Evolutionary conservation across 441 rosid species (phyloP).

Genomic region (Mallotus japonicus): DNA sequence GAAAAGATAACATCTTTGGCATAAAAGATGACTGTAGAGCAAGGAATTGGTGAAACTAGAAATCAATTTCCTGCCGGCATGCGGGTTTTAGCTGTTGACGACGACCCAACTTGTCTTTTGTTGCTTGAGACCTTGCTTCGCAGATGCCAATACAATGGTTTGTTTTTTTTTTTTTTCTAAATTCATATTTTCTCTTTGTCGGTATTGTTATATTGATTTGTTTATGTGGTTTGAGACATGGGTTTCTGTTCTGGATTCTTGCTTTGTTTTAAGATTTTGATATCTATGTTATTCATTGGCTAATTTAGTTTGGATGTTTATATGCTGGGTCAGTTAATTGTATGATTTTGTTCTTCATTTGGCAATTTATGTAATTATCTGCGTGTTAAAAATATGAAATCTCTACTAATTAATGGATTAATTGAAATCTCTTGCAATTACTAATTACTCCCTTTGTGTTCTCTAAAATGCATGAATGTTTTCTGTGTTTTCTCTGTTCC

Average conservation of each 20-base stretch:
- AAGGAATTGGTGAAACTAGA: constrained; percentile 32
- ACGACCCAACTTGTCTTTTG: constrained; percentile 76
- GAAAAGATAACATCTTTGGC: neutral
- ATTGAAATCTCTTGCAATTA: constrained; percentile 8
- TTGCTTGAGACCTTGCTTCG: constrained; percentile 69
- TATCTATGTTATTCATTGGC: neutral
- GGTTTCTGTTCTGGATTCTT: constrained; percentile 15
- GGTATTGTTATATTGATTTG: constrained; percentile 8
- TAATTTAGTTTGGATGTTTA: neutral
- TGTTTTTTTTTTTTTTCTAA: constrained; percentile 6
- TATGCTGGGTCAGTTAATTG: neutral
- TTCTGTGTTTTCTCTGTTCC: neutral
- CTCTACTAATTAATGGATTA: constrained; percentile 11
- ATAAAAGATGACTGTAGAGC: constrained; percentile 56
- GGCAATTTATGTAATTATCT: neutral
- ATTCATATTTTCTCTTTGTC: neutral
- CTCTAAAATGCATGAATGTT: neutral
- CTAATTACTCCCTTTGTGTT: neutral
- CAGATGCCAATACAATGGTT: constrained; percentile 77
- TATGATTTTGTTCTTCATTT: constrained; percentile 11
- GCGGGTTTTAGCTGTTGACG: constrained; percentile 96
- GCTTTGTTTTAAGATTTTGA: constrained; percentile 6
- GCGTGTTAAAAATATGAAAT: neutral
- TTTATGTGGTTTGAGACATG: constrained; percentile 11
- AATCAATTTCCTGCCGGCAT: constrained; percentile 80